Evolutionary conservation across 257 asterid species (phyloP).

Genomic region (Lycium ferocissimum): DNA sequence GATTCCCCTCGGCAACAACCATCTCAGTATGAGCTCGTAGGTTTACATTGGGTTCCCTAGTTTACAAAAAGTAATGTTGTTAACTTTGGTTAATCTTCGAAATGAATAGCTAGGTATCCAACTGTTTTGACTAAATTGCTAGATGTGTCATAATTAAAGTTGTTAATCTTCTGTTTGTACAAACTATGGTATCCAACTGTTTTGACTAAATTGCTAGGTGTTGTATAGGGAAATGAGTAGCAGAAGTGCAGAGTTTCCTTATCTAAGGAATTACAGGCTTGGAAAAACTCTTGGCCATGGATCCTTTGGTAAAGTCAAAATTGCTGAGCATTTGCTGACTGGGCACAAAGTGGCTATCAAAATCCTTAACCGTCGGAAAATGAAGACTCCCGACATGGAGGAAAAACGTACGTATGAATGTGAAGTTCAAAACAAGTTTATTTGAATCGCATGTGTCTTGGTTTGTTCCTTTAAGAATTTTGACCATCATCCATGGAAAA

Average conservation of each 20-base stretch:
- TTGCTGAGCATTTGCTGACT: conserved; percentile 87
- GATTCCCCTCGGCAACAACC: too few relatives aligned
- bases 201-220: conserved; percentile 12
- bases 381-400: conserved; percentile 91
- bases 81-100: neutral
- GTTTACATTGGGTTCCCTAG: too few relatives aligned
- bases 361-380: conserved; percentile 87
- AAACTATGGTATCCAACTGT: conserved; percentile 11
- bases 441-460: neutral
- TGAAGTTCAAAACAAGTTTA: too few relatives aligned
- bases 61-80: too few relatives aligned
- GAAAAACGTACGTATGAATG: conserved; percentile 66
- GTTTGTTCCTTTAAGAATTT: conserved; percentile 26
- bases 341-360: conserved; percentile 96
- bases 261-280: conserved; percentile 67
- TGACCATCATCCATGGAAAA: neutral
- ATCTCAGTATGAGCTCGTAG: too few relatives aligned
- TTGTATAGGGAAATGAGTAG: conserved; percentile 62
- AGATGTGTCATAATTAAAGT: too few relatives aligned
- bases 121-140: too few relatives aligned
- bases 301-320: conserved; percentile 93
- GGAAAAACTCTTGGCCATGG: conserved; percentile 99
- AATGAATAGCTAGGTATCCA: too few relatives aligned
- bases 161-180: neutral
- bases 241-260: conserved; percentile 52